Evolutionary conservation across 2,329 filamentous ascomycete genomes (phyloP).

Genomic region (Aspergillus unguis): DNA sequence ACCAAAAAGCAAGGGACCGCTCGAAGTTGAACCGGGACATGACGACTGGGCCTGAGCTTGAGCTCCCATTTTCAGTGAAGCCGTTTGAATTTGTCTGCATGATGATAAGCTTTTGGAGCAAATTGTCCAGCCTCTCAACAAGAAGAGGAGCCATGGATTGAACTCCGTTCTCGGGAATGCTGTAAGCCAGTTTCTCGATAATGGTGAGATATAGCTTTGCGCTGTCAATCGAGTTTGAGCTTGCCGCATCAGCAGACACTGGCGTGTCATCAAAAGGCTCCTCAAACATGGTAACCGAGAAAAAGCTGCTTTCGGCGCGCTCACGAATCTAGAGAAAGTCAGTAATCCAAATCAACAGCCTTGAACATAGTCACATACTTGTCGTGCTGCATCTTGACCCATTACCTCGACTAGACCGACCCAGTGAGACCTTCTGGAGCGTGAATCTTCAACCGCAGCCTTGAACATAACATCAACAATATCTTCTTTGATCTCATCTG

Average conservation of each 20-base stretch:
- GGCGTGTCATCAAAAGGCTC: constrained; percentile 14
- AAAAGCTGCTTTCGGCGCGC: constrained; percentile 40
- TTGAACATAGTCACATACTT: constrained; percentile 24
- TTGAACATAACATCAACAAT: constrained; percentile 42
- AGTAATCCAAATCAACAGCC: constrained; percentile 13
- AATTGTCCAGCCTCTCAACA: constrained; percentile 40
- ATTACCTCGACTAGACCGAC: constrained; percentile 39
- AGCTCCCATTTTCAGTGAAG: constrained; percentile 16
- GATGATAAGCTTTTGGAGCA: constrained; percentile 37
- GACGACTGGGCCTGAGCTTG: constrained; percentile 13
- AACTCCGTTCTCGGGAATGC: constrained; percentile 34
- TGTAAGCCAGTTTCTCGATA: constrained; percentile 38
- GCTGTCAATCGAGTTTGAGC: constrained; percentile 25
- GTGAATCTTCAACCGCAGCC: constrained; percentile 36
- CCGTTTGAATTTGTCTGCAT: constrained; percentile 27
- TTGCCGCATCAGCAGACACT: constrained; percentile 8
- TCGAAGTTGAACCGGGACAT: constrained; percentile 26
- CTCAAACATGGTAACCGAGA: constrained; percentile 35
- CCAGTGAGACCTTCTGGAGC: constrained; percentile 36
- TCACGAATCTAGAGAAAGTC: constrained; percentile 34
- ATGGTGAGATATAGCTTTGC: constrained; percentile 39
- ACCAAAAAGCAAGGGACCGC: constrained; percentile 38
- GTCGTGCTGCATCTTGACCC: constrained; percentile 36
- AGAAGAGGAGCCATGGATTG: constrained; percentile 32
- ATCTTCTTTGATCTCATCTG: constrained; percentile 25